Base-by-base conservation (phyloP, 345 rosid genomes). In the Populus pruinosa region DNA sequence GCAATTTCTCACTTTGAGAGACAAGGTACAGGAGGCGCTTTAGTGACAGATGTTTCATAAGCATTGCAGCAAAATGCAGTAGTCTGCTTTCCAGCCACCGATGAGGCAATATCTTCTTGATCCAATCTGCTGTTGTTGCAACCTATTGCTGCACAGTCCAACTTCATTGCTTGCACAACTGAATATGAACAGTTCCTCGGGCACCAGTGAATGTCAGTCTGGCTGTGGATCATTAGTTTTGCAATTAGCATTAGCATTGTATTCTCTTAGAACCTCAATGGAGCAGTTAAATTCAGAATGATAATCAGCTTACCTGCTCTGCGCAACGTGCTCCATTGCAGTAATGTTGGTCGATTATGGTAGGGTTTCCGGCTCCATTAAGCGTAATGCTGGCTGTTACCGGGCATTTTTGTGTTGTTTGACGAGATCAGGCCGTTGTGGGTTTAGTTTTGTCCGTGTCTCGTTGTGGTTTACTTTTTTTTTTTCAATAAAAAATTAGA, bases 281-380 rank as follows among this genome's bases (percentile, higher is more conserved):
- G 10, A 39, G 43, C 10, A 39, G 36, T 39, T 7, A 39, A 39
- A 39, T 39, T 39, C 43, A 39, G 43, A 39, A 39, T 39, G 10
- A 8, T 6, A 39, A 16, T 36, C 21, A 50, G 44, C 6, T 63
- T 74, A 73, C 79, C 68, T 10, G 1, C 16, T 56, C 55, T 13
- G 18, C 18, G 20, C 10, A 3, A 17, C 38, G 31, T 2, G 14
- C 1, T 21, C 74, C 67, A 20, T 38, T 5, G 13, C 67, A 5
- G 39, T 84, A 84, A 47, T 80, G 67, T 69, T 85, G 89, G 70
- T 83, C 73, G 12, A 87, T 85, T 6, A 72, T 69, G 62, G 85
- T 83, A 11, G 86, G 89, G 14, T 77, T 80, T n/a, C n/a, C 10
- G 4, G 68, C 36, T 1, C 6, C 66, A 1, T 56, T 13, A 7